A percentile compares a stretch with the other conserved stretches of the same genome.
Evolutionary conservation across 441 rosid species (phyloP).

Genomic region (Erodium chrysanthum): DNA sequence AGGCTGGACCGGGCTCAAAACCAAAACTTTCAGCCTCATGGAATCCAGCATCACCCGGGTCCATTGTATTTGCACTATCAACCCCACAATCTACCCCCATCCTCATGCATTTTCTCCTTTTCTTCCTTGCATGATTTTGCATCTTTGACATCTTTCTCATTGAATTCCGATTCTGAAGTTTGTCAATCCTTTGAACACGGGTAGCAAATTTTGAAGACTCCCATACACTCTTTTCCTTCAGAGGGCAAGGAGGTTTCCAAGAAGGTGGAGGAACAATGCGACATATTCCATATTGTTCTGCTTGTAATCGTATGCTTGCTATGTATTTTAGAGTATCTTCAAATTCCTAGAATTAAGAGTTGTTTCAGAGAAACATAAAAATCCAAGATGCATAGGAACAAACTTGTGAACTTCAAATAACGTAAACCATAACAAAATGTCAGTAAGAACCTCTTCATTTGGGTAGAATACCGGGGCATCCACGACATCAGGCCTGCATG

Average conservation of each 20-base stretch:
- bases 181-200: slow-evolving; percentile 96
- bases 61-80: slow-evolving; percentile 32
- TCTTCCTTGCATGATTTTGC: slow-evolving; percentile 48
- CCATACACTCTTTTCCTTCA: slow-evolving; percentile 71
- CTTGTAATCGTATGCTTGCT: slow-evolving; percentile 66
- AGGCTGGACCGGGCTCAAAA: slow-evolving; percentile 90
- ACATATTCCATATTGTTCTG: slow-evolving; percentile 93
- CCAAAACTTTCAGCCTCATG: slow-evolving; percentile 70
- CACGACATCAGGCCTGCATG: slow-evolving; percentile 63
- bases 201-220: slow-evolving; percentile 70
- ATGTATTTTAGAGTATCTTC: slow-evolving; percentile 83
- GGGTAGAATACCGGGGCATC: slow-evolving; percentile 93
- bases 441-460: slow-evolving; percentile 64
- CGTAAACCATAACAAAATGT: slow-evolving; percentile 20
- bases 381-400: slow-evolving; percentile 1
- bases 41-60: slow-evolving; percentile 34
- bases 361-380: slow-evolving; percentile 13
- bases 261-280: slow-evolving; percentile 96
- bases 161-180: slow-evolving; percentile 86
- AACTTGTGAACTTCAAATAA: slow-evolving; percentile 12
- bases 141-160: slow-evolving; percentile 52
- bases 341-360: slow-evolving; percentile 60
- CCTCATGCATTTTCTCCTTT: slow-evolving; percentile 68
- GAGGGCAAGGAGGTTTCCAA: slow-evolving; percentile 95
- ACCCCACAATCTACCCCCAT: slow-evolving; percentile 47